phyloP scores from a whole-genome alignment of 208 protist genomes.

The Vickermania ingenoplastis region DNA sequence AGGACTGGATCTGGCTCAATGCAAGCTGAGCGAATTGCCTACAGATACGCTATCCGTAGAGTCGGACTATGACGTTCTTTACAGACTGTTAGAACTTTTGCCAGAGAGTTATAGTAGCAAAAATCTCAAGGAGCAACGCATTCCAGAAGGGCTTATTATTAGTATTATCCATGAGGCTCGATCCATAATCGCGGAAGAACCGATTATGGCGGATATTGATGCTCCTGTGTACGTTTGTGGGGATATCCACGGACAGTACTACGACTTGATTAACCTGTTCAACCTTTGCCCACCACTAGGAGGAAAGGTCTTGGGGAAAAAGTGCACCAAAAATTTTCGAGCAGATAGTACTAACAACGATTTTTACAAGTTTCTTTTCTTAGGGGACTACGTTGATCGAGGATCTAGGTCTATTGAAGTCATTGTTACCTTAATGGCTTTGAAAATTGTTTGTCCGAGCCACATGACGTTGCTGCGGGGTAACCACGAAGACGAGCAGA shows the following conservation, averaged over 20 bases:
- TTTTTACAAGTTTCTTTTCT: conserved; percentile 91
- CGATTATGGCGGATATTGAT: conserved; percentile 51
- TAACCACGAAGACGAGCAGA: conserved; percentile 98
- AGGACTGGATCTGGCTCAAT: conserved; percentile 27
- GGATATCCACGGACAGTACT: conserved; percentile 98
- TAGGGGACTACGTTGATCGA: conserved; percentile 97
- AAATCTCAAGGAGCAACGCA: conserved; percentile 30
- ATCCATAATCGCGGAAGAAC: conserved; percentile 54
- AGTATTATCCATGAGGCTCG: conserved; percentile 46
- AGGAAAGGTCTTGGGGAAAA: conserved; percentile 21
- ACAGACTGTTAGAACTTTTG: conserved; percentile 58
- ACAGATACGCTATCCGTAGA: conserved; percentile 54
- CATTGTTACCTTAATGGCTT: conserved; percentile 78
- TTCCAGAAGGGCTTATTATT: conserved; percentile 59
- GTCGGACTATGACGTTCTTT: conserved; percentile 59
- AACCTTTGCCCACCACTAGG: conserved; percentile 54
- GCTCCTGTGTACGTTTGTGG: conserved; percentile 95
- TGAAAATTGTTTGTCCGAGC: conserved; percentile 96
- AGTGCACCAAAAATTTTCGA: not conserved
- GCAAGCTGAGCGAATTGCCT: conserved; percentile 39
- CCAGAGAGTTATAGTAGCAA: conserved; percentile 59
- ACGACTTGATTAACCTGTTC: conserved; percentile 96
- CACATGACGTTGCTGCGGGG: conserved; percentile 98
- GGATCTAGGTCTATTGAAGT: conserved; percentile 96
- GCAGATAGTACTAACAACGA: conserved; percentile 69